Base-by-base conservation (phyloP, 331 rosid species). In the Quercus phellos region DNA sequence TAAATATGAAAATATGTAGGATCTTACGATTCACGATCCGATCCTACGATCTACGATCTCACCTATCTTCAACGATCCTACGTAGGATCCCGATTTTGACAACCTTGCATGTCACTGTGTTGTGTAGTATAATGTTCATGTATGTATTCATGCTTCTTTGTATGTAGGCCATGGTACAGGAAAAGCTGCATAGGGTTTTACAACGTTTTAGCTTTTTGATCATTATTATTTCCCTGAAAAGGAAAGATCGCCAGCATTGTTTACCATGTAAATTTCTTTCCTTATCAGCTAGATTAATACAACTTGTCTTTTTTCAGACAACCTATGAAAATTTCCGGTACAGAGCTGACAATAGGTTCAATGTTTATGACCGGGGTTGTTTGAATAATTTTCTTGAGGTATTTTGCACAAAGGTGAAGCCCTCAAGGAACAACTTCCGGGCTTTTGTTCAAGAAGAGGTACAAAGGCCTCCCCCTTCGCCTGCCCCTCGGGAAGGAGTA, bases 281-380 rank as follows among this genome's bases (percentile, higher is more conserved):
- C 12, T 82, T 60, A 51, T 70, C 63, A 71, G 54, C 74, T 72
- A n/a, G 46, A 38, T 70, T 38, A 55, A 51, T 54, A 3, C 34
- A 18, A 4, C 22, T 71, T 2, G 55, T 63, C 43, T 70, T 73
- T 78, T 86, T 82, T 87, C 97, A 94, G 98, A 94, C 98, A 34
- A 94, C 98, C 51, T 90, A 91, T 59, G 97, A 94, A 54, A 94
- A 94, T 68, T 94, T 89, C 90, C 89, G 97, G 79, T 84, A 90
- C 81, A 87, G 93, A 90, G 95, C 89, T 54, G 98, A 93, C 70
- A 84, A 77, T 80, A 87, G 96, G 90, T 71, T 79, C 76, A 94
- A 91, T 77, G 90, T 85, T 80, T 91, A 84, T 83, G 85, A 94
- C 74, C 89, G 85, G 60, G 98, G 97, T 22, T 91, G 97, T 77